Evolutionary conservation across 73 alveolate genomes (phyloP), one percentile per base, ranked within the genome.

Genomic region (Uronychia setigera): DNA sequence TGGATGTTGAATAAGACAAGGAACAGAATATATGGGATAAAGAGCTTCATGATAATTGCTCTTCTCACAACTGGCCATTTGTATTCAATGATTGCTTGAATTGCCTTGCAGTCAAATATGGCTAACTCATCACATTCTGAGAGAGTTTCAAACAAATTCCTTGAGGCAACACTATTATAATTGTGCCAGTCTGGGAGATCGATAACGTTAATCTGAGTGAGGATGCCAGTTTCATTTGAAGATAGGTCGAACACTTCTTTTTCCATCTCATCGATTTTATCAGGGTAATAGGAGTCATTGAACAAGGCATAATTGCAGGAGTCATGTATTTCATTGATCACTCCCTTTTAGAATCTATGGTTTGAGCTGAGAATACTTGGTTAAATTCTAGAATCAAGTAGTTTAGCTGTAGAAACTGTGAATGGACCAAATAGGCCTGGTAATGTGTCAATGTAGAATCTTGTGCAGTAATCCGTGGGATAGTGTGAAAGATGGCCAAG

Each of bases 11-110:
- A 86, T 26, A 78, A 33, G 29, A 31, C 33, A 33, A 78, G 78
- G 46, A 32, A 86, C 14, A 79, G 25, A 0, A 78, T 27, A 75
- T 76, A 86, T 0, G 92, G 92, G 13, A 86, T 29, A 32, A 86
- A 79, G 14, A 86, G 88, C 74, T 57, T 13, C 29, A 59, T 79
- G 26, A 60, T 33, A 25, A 85, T 86, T 1, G 82, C 59, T 79
- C 76, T 75, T 35, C 79, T 59, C 28, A 79, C 84, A 31, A 86
- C 58, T 0, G 87, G 88, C 92, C 92, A 86, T 60, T 86, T 87
- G 30, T 74, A 35, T 30, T 74, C 87, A 1, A 87, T 87, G 26
- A 87, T 60, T 29, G 87, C 82, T 74, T 80, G 59, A 27, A 87
- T 46, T 67, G 88, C 46, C 1, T 58, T 0, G 58, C 58, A 57